Base-by-base conservation (phyloP, 306 rosid species). In the Cicer bijugum region DNA sequence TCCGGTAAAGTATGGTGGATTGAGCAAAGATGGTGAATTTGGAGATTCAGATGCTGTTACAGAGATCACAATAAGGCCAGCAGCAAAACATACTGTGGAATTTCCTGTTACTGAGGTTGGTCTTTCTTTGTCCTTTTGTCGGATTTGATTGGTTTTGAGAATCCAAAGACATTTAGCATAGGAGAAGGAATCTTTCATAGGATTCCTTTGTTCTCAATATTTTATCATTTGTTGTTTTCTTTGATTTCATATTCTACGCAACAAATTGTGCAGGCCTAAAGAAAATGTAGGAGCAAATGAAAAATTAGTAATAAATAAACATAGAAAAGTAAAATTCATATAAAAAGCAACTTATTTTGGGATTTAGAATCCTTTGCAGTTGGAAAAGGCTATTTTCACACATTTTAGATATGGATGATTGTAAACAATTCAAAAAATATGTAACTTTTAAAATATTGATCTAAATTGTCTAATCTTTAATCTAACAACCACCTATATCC, bases 1-100 rank as follows among this genome's bases (percentile, higher is more conserved):
- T 52, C 92, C 91, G 1, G 89, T 88, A 28, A 86, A 90, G 76
- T 88, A 88, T 75, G 97, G 97, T 38, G 97, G 97, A 71, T 78
- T 92, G 17, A 85, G 89, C 87, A 83, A 83, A 74, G 88, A 87
- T 37, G 90, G 90, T 8, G 97, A 89, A 56, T 79, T 80, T 65
- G 96, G 63, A 52, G 76, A 75, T 20, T 59, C 82, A 42, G 94
- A 90, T 83, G 82, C 83, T 70, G 89, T 78, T 55, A 84, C 83
- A 5, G 92, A 92, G 84, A 75, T 84, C 48, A 83, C 85, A 43
- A 71, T 92, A n/a, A 78, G 28, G 62, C 91, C 86, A 28, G 85
- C 94, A 39, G 79, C 90, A 50, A 85, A 86, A 69, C 90, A 84
- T 65, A 83, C 84, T 0, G 88, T 90, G 4, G 92, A 88, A 76